Percentiles rank a stretch among this genome's conserved stretches.
Evolutionary conservation across 2,329 filamentous ascomycete species (phyloP).

Genomic region (Monosporascus cannonballus): DNA sequence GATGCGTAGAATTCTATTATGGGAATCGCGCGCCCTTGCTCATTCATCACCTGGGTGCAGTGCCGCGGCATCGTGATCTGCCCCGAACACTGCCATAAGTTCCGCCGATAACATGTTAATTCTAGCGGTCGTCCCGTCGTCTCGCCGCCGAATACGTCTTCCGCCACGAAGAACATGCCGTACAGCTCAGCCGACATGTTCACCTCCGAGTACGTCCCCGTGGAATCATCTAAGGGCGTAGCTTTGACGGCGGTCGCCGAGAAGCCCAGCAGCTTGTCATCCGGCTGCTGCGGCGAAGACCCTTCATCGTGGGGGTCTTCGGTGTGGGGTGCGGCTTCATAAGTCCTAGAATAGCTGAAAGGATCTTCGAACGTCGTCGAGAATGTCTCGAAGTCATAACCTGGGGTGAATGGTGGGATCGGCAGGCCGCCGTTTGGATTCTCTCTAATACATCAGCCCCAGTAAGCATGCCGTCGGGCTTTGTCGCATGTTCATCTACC

Average conservation of each 20-base stretch:
- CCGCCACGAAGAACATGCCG: slow-evolving; percentile 84
- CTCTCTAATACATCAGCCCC: slow-evolving; percentile 26
- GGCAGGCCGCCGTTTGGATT: slow-evolving; percentile 36
- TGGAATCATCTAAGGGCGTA: slow-evolving; percentile 57
- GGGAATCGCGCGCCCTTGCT: slow-evolving; percentile 72
- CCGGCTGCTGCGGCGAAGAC: slow-evolving; percentile 50
- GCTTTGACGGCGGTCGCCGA: slow-evolving; percentile 55
- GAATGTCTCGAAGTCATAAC: slow-evolving; percentile 56
- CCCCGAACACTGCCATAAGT: slow-evolving; percentile 91
- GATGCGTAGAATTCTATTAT: slow-evolving; percentile 74
- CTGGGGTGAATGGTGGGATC: slow-evolving; percentile 47
- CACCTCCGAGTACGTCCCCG: slow-evolving; percentile 55
- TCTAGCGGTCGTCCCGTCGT: slow-evolving; percentile 59
- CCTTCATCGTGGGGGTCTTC: slow-evolving; percentile 39
- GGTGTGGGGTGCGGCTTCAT: slow-evolving; percentile 36
- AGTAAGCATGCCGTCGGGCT: not conserved
- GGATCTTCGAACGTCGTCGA: slow-evolving; percentile 60
- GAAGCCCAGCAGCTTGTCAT: slow-evolving; percentile 71
- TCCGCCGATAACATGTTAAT: slow-evolving; percentile 89
- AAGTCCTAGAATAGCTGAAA: slow-evolving; percentile 51
- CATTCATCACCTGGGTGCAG: slow-evolving; percentile 61
- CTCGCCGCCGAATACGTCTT: slow-evolving; percentile 67
- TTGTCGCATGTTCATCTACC: slow-evolving; percentile 1
- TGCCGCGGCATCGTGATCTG: slow-evolving; percentile 73
- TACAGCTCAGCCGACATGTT: slow-evolving; percentile 70